Conservation (phyloP, 768 basidiomycete species). For the Mycena belliarum region DNA sequence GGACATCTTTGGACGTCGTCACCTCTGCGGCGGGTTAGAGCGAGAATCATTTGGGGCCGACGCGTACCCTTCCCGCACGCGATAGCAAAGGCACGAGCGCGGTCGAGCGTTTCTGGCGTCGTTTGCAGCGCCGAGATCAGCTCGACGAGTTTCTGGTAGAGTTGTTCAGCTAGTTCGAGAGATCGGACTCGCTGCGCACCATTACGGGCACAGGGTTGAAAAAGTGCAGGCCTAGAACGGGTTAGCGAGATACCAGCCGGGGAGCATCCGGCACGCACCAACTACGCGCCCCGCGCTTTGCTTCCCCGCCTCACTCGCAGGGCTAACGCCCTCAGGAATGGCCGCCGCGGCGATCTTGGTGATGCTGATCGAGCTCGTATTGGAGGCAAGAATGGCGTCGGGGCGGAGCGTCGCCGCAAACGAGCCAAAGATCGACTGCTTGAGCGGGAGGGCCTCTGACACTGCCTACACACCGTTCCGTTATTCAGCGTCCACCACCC, state of each 20-base stretch:
- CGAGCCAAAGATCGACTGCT: conserved; percentile 72
- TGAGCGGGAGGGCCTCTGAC: conserved; percentile 79
- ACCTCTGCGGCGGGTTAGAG: conserved; percentile 81
- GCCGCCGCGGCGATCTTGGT: conserved; percentile 90
- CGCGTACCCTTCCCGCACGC: conserved; percentile 85
- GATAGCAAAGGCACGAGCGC: conserved; percentile 77
- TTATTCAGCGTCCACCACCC: neutral
- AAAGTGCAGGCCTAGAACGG: conserved; percentile 74
- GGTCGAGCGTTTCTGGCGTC: conserved; percentile 68
- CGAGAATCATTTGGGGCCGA: neutral
- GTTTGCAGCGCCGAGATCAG: conserved; percentile 94
- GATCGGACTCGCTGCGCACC: too few relatives aligned
- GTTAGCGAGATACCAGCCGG: neutral
- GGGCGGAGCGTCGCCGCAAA: conserved; percentile 70
- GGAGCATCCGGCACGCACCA: conserved; percentile 44
- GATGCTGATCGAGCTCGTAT: conserved; percentile 93
- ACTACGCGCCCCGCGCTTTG: conserved; percentile 75
- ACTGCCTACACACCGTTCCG: conserved; percentile 55
- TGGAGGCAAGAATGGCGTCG: conserved; percentile 82
- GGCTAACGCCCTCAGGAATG: conserved; percentile 54
- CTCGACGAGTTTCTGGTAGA: conserved; percentile 96
- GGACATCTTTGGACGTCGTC: conserved; percentile 86
- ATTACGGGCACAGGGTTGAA: conserved; percentile 98
- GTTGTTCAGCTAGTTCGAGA: too few relatives aligned
- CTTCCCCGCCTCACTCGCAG: conserved; percentile 65